Evolutionary conservation across 306 rosid species (phyloP), one percentile per base, ranked within the genome.

Genomic region (Begonia peltatifolia): DNA sequence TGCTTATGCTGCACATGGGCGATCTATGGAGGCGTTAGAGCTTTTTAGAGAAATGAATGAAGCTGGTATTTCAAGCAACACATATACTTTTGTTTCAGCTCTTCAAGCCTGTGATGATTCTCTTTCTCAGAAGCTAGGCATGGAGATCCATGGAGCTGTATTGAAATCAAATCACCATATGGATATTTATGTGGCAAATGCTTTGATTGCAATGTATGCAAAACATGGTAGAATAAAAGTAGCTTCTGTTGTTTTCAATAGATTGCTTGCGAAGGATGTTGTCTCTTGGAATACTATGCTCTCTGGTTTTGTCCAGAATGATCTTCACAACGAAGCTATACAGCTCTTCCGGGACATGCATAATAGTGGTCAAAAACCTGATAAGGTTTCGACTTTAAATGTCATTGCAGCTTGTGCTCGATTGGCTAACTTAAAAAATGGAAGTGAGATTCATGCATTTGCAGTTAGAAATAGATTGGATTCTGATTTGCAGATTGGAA

Each of bases 201-300:
- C 89, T 58, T 63, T 78, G 78, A 62, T 81, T 76, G 78, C 73
- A 11, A 81, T 76, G 84, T 84, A 84, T 68, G 68, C 74, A 30
- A 76, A 76, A 67, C 72, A 81, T 59, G 73, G 87, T 63, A 57
- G 52, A 56, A 69, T 74, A 61, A 69, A 20, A 50, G 72, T 63
- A 43, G 90, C 84, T 22, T 59, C 52, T 17, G 59, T 66, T 57
- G 57, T 74, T 49, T 84, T 84, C 63, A 47, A 49, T 50, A 55
- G 53, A 59, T 50, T 78, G 74, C 51, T 63, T 59, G 54, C 9
- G 54, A 81, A 70, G 69, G 94, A 84, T 74, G 14, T 9, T 69
- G 63, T 84, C 25, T 81, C 90, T 8, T 81, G 83, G 87, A 84
- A 84, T 65, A 68, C 82, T 6, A 44, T 84, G 72, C 75, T 81